A percentile compares a stretch with the other conserved stretches of the same genome.
Evolutionary conservation across 2,329 filamentous ascomycete genomes (phyloP).

Genomic region (Penicillium paneum): DNA sequence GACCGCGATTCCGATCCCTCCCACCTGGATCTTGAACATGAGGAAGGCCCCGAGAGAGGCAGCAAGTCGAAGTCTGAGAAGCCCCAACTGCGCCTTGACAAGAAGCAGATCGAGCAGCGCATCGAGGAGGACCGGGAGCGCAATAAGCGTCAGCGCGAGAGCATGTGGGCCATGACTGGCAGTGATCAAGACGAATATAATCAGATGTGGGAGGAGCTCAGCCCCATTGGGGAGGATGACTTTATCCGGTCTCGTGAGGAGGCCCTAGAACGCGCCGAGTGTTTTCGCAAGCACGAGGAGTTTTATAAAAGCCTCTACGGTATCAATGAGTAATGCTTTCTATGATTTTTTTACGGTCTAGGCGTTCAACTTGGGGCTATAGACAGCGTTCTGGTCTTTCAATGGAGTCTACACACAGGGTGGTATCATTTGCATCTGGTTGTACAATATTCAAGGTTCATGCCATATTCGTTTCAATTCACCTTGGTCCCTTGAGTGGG

Average conservation of each 20-base stretch:
- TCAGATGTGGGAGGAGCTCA: constrained; percentile 81
- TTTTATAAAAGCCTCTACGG: constrained; percentile 10
- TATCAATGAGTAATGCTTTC: neutral
- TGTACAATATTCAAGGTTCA: neutral
- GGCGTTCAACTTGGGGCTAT: neutral
- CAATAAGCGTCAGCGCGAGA: constrained; percentile 87
- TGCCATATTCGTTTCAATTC: neutral
- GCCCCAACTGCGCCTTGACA: constrained; percentile 60
- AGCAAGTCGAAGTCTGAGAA: constrained; percentile 28
- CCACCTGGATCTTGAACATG: constrained; percentile 49
- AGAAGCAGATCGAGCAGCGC: constrained; percentile 86
- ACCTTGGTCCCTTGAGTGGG: neutral
- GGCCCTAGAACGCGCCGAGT: constrained; percentile 50
- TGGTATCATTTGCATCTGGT: neutral
- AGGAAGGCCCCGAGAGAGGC: constrained; percentile 29
- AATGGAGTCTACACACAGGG: neutral
- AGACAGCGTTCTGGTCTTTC: neutral
- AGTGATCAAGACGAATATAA: constrained; percentile 69
- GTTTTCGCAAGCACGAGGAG: constrained; percentile 33
- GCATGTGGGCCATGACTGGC: constrained; percentile 81
- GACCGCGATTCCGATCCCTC: constrained; percentile 67
- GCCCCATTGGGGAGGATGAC: constrained; percentile 85
- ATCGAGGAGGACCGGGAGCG: constrained; percentile 96
- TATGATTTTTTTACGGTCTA: neutral
- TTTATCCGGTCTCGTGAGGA: constrained; percentile 75